phyloP scores from a whole-genome alignment of 2,329 filamentous ascomycete genomes.

The Ascochyta fabae region DNA sequence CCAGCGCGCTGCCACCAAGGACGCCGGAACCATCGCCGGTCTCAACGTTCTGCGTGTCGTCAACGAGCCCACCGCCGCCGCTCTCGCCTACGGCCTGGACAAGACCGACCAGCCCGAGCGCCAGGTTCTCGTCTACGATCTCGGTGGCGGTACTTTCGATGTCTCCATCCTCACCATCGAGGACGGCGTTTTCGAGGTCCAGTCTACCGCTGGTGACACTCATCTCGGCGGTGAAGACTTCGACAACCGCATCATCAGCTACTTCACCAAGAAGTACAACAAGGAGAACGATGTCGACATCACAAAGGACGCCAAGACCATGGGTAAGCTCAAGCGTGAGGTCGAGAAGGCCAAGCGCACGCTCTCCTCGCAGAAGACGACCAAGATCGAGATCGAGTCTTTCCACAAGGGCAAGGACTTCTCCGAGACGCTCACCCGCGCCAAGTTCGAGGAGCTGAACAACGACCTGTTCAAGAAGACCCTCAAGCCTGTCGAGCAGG shows the following conservation, averaged over 20 bases:
- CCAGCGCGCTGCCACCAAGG: conserved; percentile 96
- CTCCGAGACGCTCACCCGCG: conserved; percentile 95
- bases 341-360: conserved; percentile 99
- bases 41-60: conserved; percentile 95
- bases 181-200: conserved; percentile 90
- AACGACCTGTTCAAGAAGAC: conserved; percentile 99
- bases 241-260: conserved; percentile 95
- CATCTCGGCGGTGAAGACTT: conserved; percentile 99
- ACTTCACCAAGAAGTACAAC: conserved; percentile 98
- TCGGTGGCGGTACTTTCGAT: conserved; percentile 53
- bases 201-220: conserved; percentile 94
- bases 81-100: conserved; percentile 86
- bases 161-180: conserved; percentile 81
- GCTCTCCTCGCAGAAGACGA: conserved; percentile 88
- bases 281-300: conserved; percentile 95
- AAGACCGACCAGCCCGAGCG: conserved; percentile 50
- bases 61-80: conserved; percentile 94
- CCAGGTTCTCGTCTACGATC: conserved; percentile 52
- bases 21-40: conserved; percentile 88
- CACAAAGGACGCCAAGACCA: conserved; percentile 93
- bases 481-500: conserved; percentile 97
- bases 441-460: conserved; percentile 99
- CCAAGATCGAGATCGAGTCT: conserved; percentile 93
- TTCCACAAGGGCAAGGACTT: conserved; percentile 98
- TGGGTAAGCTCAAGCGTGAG: conserved; percentile 99